These are phyloP conservation scores for Medicago arabica DNA, from an alignment of 306 rosid species.

Conservation along the genomic window DNA sequence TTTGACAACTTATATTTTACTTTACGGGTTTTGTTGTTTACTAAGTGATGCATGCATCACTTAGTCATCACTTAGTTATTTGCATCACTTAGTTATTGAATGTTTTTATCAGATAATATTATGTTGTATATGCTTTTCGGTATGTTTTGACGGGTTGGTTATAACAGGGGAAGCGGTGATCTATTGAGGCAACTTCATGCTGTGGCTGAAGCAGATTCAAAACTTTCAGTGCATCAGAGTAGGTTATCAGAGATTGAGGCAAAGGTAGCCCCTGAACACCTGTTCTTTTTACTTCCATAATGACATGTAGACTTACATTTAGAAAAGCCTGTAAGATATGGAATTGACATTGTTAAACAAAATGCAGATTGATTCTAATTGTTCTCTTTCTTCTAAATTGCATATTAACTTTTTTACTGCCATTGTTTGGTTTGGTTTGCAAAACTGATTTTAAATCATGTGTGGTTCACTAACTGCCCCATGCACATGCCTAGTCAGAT, in stretches of 20 bases:
- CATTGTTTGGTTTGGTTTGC: neutral
- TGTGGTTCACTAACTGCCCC: too few relatives aligned
- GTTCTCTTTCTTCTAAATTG: constrained; percentile 1
- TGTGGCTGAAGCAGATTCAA: constrained; percentile 76
- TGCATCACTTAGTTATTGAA: constrained; percentile 14
- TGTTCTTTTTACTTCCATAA: neutral
- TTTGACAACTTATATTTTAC: constrained; percentile 7
- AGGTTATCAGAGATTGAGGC: constrained; percentile 71
- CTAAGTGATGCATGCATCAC: constrained; percentile 15
- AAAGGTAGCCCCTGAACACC: constrained; percentile 58
- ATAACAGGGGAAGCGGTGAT: constrained; percentile 85
- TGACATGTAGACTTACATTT: constrained; percentile 9
- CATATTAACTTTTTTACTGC: neutral
- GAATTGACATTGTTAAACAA: constrained; percentile 21
- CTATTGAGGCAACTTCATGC: constrained; percentile 81
- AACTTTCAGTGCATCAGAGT: constrained; percentile 70
- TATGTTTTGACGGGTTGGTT: constrained; percentile 38
- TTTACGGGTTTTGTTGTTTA: constrained; percentile 23
- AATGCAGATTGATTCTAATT: neutral
- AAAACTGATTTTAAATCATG: too few relatives aligned
- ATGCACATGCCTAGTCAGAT: neutral
- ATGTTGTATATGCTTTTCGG: constrained; percentile 33
- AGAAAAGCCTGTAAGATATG: constrained; percentile 15
- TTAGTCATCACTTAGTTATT: constrained; percentile 6
- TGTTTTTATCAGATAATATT: constrained; percentile 34